Evolutionary conservation across 2,329 filamentous ascomycete genomes (phyloP), one percentile per base, ranked within the genome.

Genomic region (Decorospora gaudefroyi): DNA sequence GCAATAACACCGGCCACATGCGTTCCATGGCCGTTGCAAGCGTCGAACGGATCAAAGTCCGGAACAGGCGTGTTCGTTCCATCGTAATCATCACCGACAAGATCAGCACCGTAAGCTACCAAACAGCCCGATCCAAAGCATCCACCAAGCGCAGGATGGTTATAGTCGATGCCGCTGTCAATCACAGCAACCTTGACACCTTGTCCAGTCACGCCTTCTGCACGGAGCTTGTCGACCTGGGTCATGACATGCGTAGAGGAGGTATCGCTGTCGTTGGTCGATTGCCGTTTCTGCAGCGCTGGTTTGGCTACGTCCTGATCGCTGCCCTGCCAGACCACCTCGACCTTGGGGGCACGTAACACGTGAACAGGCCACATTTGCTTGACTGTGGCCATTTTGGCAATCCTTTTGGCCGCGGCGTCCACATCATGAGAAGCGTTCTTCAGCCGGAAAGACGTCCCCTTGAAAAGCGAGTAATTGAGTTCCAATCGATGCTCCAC

Each of bases 61-160:
- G 78, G 77, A 0, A 67, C 47, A 6, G 74, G 73, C 1, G 58
- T 67, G 49, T 72, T 73, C 34, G 47, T 41, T 29, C 65, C 68
- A 13, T 47, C 52, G 17, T 64, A 68, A 39, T 68, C 70, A 41
- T 85, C 79, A 12, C 81, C 82, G 12, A 83, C 77, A 28, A 83
- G 71, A 50, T 84, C 81, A 23, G 72, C 72, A 12, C 84, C 83
- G 45, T 76, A 78, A 3, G 74, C 72, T 12, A 86, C 79, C 27
- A 84, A 71, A 53, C 78, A 85, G 9, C 76, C 80, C 1, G 72
- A 57, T 2, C 83, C 84, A 59, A 85, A 85, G 57, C 83, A 83
- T 32, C 81, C 82, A 23, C 84, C 84, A 0, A 87, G 76, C 18
- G 81, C 80, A 1, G 82, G 79, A 56, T 86, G 83, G 1, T 70